Evolutionary conservation across 805 yeast genomes (phyloP), one percentile per base, ranked within the genome.

Genomic region (Saturnispora serradocipensis): DNA sequence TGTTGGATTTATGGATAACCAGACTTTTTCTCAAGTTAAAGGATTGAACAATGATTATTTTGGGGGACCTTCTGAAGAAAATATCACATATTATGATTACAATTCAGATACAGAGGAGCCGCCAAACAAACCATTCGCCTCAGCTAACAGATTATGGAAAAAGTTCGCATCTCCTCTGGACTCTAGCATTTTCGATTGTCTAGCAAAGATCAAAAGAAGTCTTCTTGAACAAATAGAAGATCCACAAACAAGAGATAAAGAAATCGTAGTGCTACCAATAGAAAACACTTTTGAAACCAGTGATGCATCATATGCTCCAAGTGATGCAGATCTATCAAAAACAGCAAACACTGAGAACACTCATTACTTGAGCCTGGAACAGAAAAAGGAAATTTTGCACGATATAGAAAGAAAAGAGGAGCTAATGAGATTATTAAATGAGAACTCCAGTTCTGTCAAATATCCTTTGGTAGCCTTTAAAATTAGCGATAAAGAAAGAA

Each of bases 401-500:
- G 59, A 76, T 54, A 67, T 73, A 11, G 64, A 70, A 42, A 67
- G 82, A 38, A 85, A 85, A 60, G 70, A 71, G 43, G 63, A 65
- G 5, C 60, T 81, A 25, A 59, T 78, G 11, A 65, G 70, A 16
- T 65, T 67, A 7, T 57, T 83, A 1, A 74, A 73, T 54, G 56
- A 67, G 16, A 68, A 72, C n/a, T 71, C 82, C 0, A 69, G 66
- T 20, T 72, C 72, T 8, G 68, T 73, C 11, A 73, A 75, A 51
- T 73, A 79, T 58, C 99, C 99, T 0, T 67, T 88, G 22, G 97
- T 91, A 0, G 72, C 87, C 48, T 93, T 93, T 61, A 68, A 78
- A 43, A 70, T 82, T 3, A 78, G 86, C 0, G 89, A 87, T 60
- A 85, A 88, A 1, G 74, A 80, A 2, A 75, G 86, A 1, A 68